phyloP scores from a whole-genome alignment of 768 basidiomycete species.

The Lactarius deliciosus region DNA sequence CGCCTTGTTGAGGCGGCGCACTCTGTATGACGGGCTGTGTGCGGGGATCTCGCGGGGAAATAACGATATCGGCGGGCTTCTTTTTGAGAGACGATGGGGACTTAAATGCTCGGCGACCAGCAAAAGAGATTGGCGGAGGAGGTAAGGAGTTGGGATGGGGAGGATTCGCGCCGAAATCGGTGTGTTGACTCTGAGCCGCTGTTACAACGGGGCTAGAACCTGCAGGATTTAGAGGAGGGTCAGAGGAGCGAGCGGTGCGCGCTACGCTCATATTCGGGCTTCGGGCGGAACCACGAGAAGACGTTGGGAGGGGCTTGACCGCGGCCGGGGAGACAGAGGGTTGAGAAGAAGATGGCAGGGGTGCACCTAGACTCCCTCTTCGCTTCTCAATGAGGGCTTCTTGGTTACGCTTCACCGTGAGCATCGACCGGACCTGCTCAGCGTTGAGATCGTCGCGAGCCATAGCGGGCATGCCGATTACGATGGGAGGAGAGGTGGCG shows the following conservation, averaged over 20 bases:
- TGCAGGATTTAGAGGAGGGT: slow-evolving; percentile 34
- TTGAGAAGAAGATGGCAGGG: slow-evolving; percentile 29
- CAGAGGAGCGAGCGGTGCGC: slow-evolving; percentile 30
- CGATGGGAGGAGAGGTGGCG: slow-evolving; percentile 64
- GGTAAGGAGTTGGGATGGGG: slow-evolving; percentile 49
- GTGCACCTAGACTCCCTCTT: slow-evolving; percentile 54
- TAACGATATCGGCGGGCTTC: slow-evolving; percentile 79
- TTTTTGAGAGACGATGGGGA: slow-evolving; percentile 50
- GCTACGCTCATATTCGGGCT: slow-evolving; percentile 31
- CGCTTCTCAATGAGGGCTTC: slow-evolving; percentile 70
- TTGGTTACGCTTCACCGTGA: slow-evolving; percentile 67
- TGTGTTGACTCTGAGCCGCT: slow-evolving; percentile 35
- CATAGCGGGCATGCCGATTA: slow-evolving; percentile 56
- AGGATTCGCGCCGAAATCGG: slow-evolving; percentile 23
- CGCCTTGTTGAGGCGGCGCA: slow-evolving; percentile 65
- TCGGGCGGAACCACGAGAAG: slow-evolving; percentile 36
- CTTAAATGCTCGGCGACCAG: slow-evolving; percentile 67
- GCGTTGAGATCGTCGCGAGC: slow-evolving; percentile 57
- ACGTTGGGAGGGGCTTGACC: slow-evolving; percentile 33
- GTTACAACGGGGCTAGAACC: slow-evolving; percentile 28
- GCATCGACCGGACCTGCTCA: slow-evolving; percentile 61
- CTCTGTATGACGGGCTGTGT: slow-evolving; percentile 70
- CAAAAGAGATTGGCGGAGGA: slow-evolving; percentile 75
- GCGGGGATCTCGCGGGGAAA: slow-evolving; percentile 62
- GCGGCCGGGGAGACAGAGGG: slow-evolving; percentile 30